A percentile compares a stretch with the other conserved stretches of the same genome.
phyloP scores from a whole-genome alignment of 2,329 filamentous ascomycete genomes.

The Alternaria angustiovoidea region DNA sequence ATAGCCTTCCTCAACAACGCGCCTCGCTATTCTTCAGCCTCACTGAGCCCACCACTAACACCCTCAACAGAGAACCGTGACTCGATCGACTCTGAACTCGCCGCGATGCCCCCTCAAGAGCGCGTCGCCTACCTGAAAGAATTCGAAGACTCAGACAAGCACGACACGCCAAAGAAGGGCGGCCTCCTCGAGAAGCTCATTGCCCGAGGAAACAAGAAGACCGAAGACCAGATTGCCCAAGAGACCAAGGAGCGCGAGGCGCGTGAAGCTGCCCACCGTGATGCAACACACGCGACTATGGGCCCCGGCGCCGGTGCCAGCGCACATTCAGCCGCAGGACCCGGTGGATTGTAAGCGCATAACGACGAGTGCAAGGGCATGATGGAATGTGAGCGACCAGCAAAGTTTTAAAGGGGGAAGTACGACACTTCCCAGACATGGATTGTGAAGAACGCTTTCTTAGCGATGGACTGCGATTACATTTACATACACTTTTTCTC shows the following conservation, averaged over 20 bases:
- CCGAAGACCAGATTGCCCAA: constrained; percentile 42
- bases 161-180: constrained; percentile 43
- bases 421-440: neutral
- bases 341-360: constrained; percentile 17
- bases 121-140: constrained; percentile 47
- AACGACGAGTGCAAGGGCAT: neutral
- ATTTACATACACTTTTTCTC: constrained; percentile 8
- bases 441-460: constrained; percentile 7
- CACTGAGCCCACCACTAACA: neutral
- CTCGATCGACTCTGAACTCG: constrained; percentile 45
- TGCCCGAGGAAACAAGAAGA: constrained; percentile 46
- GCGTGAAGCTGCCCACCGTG: constrained; percentile 15
- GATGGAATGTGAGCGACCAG: neutral
- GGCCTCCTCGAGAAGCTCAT: constrained; percentile 45
- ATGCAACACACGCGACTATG: constrained; percentile 22
- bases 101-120: constrained; percentile 43
- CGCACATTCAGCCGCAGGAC: constrained; percentile 25
- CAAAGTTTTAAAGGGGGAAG: neutral
- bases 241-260: constrained; percentile 37
- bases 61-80: constrained; percentile 37
- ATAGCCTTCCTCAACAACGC: neutral
- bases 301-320: constrained; percentile 27
- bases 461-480: constrained; percentile 11
- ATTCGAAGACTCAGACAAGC: constrained; percentile 47
- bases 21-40: neutral